Evolutionary conservation across 2,329 filamentous ascomycete species (phyloP), one percentile per base, ranked within the genome.

Genomic region (Chalaropsis ovoidea): DNA sequence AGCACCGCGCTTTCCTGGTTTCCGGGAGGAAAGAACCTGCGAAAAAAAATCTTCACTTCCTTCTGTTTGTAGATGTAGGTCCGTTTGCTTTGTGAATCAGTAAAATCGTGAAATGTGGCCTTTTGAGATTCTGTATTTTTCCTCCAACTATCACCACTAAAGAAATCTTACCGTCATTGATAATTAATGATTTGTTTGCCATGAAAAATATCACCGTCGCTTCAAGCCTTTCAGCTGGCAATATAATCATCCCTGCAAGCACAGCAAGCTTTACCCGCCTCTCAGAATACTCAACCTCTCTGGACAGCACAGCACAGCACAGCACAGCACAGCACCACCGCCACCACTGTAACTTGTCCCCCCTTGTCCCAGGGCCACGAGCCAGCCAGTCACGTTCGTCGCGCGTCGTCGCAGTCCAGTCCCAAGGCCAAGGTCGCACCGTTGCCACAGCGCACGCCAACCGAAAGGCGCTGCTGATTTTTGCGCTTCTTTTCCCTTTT

Each of bases 311-410:
- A n/a, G n/a, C n/a, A n/a, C n/a, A n/a, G n/a, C 31, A 31, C 31
- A 3, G 31, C 31, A 31, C 31, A 3, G 3, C 31, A 31, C 31
- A 31, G 31, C 31, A 31, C 3, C 31, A 31, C 31, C 31, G 31
- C 31, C 31, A 6, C 31, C 31, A 31, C 31, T 6, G 6, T 17
- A 27, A 56, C 22, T 35, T 52, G 4, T 10, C 3, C n/a, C 24
- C 49, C 52, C 52, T 56, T 31, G 52, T 56, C 22, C 31, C 2
- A 31, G 31, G 31, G 31, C 52, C 52, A 56, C 45, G n/a, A 49
- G 45, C 22, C 45, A 49, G 45, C 52, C 52, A 56, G 52, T 56
- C 52, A 56, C 52, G 52, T 17, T 56, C 52, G 52, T 56, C 52
- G 52, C 52, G 52, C 15, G 52, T 56, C 24, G 52, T 27, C 52